Evolutionary conservation across 495 filamentous ascomycete genomes (phyloP).

Genomic region (Talaromyces thailandensis): DNA sequence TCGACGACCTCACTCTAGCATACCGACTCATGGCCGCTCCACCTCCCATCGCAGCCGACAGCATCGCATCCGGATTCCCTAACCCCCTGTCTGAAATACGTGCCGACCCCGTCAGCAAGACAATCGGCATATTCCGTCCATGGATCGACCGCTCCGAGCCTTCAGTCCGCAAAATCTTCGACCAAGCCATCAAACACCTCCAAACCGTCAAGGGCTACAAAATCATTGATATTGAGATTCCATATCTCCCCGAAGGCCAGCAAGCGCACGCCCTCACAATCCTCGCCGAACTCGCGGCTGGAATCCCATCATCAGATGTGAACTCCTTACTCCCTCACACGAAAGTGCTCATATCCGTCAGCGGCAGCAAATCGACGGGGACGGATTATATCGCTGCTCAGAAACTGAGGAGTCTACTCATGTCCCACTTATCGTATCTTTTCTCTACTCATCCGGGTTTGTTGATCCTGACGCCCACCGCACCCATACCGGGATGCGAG

Average conservation of each 20-base stretch:
- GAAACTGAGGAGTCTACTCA: conserved; percentile 64
- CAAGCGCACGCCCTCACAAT: conserved; percentile 75
- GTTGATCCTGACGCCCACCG: conserved; percentile 72
- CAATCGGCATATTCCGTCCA: conserved; percentile 63
- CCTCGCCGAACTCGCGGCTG: conserved; percentile 54
- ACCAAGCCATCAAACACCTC: conserved; percentile 53
- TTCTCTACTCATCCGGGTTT: conserved; percentile 66
- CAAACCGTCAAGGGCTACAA: conserved; percentile 50
- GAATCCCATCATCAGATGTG: conserved; percentile 28
- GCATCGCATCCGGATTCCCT: conserved; percentile 38
- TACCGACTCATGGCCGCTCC: conserved; percentile 71
- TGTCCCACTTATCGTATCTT: conserved; percentile 71
- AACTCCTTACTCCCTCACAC: conserved; percentile 56
- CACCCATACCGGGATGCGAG: conserved; percentile 67
- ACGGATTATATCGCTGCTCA: conserved; percentile 66
- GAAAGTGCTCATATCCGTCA: conserved; percentile 60
- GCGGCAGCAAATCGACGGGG: conserved; percentile 49
- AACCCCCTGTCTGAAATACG: conserved; percentile 26
- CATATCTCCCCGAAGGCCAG: conserved; percentile 65
- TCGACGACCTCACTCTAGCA: conserved; percentile 72
- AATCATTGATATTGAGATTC: conserved; percentile 64
- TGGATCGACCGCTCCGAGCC: conserved; percentile 67
- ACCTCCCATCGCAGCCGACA: conserved; percentile 44
- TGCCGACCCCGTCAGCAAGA: conserved; percentile 23
- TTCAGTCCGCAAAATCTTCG: conserved; percentile 49